Percentiles rank a stretch among this genome's conserved stretches.
These are phyloP conservation scores for Chlorociboria aeruginascens DNA, from an alignment of 495 filamentous ascomycete genomes.

Conservation along the genomic window DNA sequence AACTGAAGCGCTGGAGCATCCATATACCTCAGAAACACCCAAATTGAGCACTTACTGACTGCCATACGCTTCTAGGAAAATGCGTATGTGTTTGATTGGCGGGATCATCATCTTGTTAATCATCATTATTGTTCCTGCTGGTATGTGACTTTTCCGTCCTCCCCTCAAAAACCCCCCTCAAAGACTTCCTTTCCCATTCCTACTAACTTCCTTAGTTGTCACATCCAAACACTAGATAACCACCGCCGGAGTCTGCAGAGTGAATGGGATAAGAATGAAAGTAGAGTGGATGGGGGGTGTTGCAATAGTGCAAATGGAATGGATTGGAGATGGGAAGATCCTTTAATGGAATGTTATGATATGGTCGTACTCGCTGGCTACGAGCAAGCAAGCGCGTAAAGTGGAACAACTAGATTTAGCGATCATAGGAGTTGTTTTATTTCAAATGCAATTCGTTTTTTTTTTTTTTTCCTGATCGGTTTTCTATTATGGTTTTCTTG, in stretches of 20 bases:
- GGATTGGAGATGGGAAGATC: background rate
- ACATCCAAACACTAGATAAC: conserved; percentile 13
- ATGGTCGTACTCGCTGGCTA: conserved; percentile 15
- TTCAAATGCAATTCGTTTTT: background rate
- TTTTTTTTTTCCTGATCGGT: conserved; percentile 15
- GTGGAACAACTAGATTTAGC: conserved; percentile 16
- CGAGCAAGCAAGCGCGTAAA: conserved; percentile 8
- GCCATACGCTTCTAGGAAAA: too few species aligned
- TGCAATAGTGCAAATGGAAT: background rate
- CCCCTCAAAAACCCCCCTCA: too few species aligned
- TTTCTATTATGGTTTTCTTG: background rate
- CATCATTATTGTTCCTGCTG: conserved; percentile 82
- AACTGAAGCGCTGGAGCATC: too few species aligned
- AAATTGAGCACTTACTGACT: too few species aligned
- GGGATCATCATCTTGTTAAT: conserved; percentile 81
- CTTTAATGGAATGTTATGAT: conserved; percentile 9
- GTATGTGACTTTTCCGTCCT: too few species aligned
- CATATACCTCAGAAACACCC: too few species aligned
- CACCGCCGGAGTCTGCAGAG: background rate
- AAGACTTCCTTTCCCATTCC: too few species aligned
- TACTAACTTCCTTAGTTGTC: conserved; percentile 10
- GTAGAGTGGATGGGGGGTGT: background rate
- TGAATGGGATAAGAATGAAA: background rate
- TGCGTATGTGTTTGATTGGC: conserved; percentile 88
- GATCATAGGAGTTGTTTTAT: conserved; percentile 18